phyloP scores from a whole-genome alignment of 2,329 filamentous ascomycete genomes.

The Trichoderma sp. region DNA sequence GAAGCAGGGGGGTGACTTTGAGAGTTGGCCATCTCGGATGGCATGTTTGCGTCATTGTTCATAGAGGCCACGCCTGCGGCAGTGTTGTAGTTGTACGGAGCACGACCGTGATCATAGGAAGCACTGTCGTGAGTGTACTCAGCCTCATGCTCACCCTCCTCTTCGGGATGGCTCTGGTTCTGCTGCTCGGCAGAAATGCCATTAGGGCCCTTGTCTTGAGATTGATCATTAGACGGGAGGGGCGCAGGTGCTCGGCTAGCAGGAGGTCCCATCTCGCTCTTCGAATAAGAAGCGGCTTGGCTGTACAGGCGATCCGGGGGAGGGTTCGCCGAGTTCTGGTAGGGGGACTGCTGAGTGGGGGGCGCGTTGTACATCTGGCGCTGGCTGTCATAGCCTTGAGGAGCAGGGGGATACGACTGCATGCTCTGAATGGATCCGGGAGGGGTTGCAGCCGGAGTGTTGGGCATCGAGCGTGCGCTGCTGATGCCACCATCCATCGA shows the following conservation, averaged over 20 bases:
- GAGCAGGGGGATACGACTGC: slow-evolving; percentile 68
- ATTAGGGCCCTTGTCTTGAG: slow-evolving; percentile 63
- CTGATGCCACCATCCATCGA: slow-evolving; percentile 76
- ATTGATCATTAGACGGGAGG: slow-evolving; percentile 58
- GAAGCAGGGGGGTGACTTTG: slow-evolving; percentile 76
- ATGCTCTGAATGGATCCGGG: slow-evolving; percentile 78
- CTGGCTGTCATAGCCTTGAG: slow-evolving; percentile 70
- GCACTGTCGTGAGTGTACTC: slow-evolving; percentile 86
- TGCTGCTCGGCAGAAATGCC: slow-evolving; percentile 51
- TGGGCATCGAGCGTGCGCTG: slow-evolving; percentile 81
- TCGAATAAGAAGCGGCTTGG: slow-evolving; percentile 68
- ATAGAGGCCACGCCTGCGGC: slow-evolving; percentile 64
- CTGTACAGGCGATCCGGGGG: slow-evolving; percentile 65
- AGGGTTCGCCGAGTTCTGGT: slow-evolving; percentile 59
- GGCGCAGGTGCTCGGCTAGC: slow-evolving; percentile 58
- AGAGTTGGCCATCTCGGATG: slow-evolving; percentile 79
- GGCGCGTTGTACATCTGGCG: slow-evolving; percentile 75
- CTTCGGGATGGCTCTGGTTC: slow-evolving; percentile 57
- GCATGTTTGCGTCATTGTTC: slow-evolving; percentile 72
- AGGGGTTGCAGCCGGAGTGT: slow-evolving; percentile 86
- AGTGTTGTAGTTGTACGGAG: slow-evolving; percentile 66
- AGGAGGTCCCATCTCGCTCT: slow-evolving; percentile 86
- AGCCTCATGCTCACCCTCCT: slow-evolving; percentile 68
- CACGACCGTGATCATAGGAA: slow-evolving; percentile 69
- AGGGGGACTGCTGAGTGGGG: slow-evolving; percentile 67